These are phyloP conservation scores for Filobasidium uniguttulatum DNA, from an alignment of 1,284 basidiomycete genomes.

Conservation along the genomic window DNA sequence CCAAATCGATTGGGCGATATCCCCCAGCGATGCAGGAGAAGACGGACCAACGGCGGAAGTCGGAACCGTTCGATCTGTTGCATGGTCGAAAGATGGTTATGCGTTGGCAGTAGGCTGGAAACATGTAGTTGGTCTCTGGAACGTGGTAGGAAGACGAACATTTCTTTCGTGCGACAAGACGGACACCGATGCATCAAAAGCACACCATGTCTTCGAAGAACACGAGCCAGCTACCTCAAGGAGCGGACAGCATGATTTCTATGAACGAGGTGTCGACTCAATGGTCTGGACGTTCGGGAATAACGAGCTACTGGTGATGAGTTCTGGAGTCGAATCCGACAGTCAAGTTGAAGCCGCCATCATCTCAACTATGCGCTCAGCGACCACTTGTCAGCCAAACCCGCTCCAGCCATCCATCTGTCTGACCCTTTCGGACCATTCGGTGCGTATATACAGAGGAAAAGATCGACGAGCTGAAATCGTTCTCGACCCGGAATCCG, in stretches of 20 bases:
- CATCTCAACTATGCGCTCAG: slow-evolving; percentile 88
- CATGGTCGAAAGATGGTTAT: slow-evolving; percentile 92
- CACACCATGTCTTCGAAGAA: not conserved
- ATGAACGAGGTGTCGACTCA: not conserved
- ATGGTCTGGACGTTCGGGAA: slow-evolving; percentile 88
- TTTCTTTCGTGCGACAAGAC: not conserved
- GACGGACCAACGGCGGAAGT: slow-evolving; percentile 24
- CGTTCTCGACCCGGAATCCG: slow-evolving; percentile 96
- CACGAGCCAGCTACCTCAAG: not conserved
- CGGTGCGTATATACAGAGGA: slow-evolving; percentile 87
- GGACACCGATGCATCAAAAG: not conserved
- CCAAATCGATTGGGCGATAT: slow-evolving; percentile 21
- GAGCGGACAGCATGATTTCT: slow-evolving; percentile 51
- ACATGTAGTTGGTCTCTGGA: slow-evolving; percentile 80
- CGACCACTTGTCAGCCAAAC: slow-evolving; percentile 77
- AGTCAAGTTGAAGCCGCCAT: slow-evolving; percentile 23
- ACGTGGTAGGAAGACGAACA: slow-evolving; percentile 62
- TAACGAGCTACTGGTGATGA: slow-evolving; percentile 63
- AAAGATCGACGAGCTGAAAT: slow-evolving; percentile 96
- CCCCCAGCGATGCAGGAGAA: slow-evolving; percentile 20
- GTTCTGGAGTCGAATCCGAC: not conserved
- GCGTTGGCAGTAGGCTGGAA: slow-evolving; percentile 93
- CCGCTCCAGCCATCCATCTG: slow-evolving; percentile 41
- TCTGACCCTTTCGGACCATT: slow-evolving; percentile 79
- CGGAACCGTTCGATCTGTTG: slow-evolving; percentile 48